These are phyloP conservation scores for Cairneyella variabilis DNA, from an alignment of 495 filamentous ascomycete genomes.

Conservation along the genomic window DNA sequence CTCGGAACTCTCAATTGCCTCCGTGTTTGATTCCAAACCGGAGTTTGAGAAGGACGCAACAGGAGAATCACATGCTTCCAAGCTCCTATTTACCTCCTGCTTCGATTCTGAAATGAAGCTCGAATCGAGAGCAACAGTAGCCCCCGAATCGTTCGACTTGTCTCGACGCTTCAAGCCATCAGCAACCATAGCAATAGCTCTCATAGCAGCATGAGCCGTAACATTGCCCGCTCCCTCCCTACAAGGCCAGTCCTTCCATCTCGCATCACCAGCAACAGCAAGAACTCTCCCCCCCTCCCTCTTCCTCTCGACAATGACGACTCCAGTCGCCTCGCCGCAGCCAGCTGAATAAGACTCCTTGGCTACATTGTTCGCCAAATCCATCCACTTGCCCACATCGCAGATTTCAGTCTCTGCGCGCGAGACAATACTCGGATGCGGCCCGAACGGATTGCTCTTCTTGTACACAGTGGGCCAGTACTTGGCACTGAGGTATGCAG, in stretches of 20 bases:
- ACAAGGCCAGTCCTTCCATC: slow-evolving; percentile 42
- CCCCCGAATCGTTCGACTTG: neutral
- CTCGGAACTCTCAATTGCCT: too few species aligned
- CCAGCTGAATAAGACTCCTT: slow-evolving; percentile 48
- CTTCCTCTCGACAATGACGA: slow-evolving; percentile 69
- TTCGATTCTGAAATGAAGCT: neutral
- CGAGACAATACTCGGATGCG: slow-evolving; percentile 61
- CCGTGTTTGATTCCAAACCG: neutral
- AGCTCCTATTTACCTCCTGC: too few species aligned
- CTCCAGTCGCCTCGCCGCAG: slow-evolving; percentile 68
- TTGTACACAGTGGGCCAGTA: slow-evolving; percentile 92
- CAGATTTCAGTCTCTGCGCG: slow-evolving; percentile 55
- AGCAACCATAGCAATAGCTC: slow-evolving; percentile 85
- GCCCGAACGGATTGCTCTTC: slow-evolving; percentile 70
- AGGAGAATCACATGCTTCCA: neutral
- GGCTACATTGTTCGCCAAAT: slow-evolving; percentile 63
- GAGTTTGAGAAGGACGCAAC: neutral
- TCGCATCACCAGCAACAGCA: slow-evolving; percentile 73
- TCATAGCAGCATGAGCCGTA: slow-evolving; percentile 77
- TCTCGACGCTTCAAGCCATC: slow-evolving; percentile 43
- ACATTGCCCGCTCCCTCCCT: slow-evolving; percentile 54
- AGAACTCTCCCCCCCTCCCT: slow-evolving; percentile 42
- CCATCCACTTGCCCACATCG: slow-evolving; percentile 55
- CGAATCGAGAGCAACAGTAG: neutral
- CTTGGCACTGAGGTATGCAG: slow-evolving; percentile 65